Conservation (phyloP, 2,329 filamentous ascomycete species). For the Chalaropsis ovoidea region DNA sequence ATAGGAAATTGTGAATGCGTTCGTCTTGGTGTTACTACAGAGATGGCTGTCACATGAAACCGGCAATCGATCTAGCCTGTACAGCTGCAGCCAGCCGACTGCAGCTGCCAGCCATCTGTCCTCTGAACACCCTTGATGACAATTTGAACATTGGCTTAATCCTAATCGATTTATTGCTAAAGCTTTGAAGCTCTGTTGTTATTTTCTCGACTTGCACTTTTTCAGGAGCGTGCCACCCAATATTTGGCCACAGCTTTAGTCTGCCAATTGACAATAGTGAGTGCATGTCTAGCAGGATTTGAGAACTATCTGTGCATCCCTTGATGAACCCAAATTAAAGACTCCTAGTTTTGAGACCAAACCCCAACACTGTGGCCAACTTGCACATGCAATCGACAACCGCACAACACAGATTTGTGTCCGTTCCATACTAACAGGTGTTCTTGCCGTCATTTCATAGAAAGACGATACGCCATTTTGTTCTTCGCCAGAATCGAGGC, state of each 20-base stretch:
- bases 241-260: not conserved
- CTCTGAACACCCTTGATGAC: not conserved
- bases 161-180: not conserved
- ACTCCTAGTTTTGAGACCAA: not conserved
- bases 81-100: not conserved
- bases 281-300: not conserved
- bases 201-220: not conserved
- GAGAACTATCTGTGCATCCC: not conserved
- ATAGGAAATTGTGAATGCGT: not conserved
- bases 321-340: constrained; percentile 1
- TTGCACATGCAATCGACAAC: constrained; percentile 21
- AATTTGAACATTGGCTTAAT: not conserved
- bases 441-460: not conserved
- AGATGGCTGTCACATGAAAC: not conserved
- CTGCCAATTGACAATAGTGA: not conserved
- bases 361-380: constrained; percentile 22
- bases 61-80: not conserved
- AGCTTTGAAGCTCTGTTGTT: constrained; percentile 5
- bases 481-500: not conserved
- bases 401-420: constrained; percentile 4
- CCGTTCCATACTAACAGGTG: not conserved
- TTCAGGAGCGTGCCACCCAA: not conserved
- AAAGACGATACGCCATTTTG: not conserved
- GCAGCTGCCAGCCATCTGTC: not conserved
- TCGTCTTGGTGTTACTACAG: not conserved